Evolutionary conservation across 225 moss, liverwort and hornwort genomes (phyloP).

Genomic region (Polytrichum formosum): DNA sequence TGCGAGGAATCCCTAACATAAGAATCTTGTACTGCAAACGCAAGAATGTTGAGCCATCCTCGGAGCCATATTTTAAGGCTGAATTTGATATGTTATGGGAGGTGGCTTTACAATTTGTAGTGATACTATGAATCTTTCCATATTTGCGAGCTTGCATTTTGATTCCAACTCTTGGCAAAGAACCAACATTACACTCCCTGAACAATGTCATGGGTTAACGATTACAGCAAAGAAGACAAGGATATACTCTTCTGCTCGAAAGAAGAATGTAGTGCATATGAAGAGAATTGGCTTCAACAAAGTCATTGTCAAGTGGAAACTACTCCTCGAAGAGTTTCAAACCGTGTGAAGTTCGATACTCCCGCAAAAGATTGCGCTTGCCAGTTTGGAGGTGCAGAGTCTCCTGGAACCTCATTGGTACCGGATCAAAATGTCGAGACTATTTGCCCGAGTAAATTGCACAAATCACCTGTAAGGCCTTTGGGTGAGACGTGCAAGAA

Average conservation of each 20-base stretch:
- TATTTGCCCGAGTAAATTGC: not conserved
- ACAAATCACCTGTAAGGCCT: too few species aligned
- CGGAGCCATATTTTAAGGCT: too few species aligned
- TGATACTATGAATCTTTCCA: too few species aligned
- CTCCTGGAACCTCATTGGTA: slow-evolving; percentile 8
- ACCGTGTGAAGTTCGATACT: slow-evolving; percentile 15
- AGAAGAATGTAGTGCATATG: slow-evolving; percentile 40
- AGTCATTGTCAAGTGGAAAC: slow-evolving; percentile 18
- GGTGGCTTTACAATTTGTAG: too few species aligned
- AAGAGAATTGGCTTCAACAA: slow-evolving; percentile 32
- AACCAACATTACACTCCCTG: too few species aligned
- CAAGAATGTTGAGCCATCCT: too few species aligned
- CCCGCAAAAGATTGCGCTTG: slow-evolving; percentile 33
- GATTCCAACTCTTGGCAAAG: too few species aligned
- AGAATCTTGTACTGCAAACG: too few species aligned
- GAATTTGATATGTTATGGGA: too few species aligned
- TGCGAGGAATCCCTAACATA: too few species aligned
- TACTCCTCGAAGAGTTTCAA: not conserved
- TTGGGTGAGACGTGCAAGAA: not conserved
- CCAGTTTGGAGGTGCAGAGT: slow-evolving; percentile 11
- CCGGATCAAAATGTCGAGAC: slow-evolving; percentile 16
- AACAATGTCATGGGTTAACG: not conserved
- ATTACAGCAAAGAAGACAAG: slow-evolving; percentile 59
- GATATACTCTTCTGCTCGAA: slow-evolving; percentile 53
- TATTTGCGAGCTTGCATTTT: too few species aligned